Percentiles rank a stretch among this genome's conserved stretches.
Evolutionary conservation across 441 rosid genomes (phyloP).

Genomic region (Pelargonium myrrhifolium): DNA sequence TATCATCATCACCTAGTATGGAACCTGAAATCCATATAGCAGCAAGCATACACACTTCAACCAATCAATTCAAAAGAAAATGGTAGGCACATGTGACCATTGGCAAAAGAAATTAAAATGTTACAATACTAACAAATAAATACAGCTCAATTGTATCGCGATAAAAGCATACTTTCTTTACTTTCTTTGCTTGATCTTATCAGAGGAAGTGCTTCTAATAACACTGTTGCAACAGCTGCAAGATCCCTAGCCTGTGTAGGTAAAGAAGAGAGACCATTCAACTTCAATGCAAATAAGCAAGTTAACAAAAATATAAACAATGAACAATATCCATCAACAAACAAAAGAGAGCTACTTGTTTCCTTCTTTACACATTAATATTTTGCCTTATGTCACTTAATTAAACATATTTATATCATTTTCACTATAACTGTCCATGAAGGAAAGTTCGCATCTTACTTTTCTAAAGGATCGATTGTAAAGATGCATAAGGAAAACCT

Average conservation of each 20-base stretch:
- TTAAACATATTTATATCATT: neutral
- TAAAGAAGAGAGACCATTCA: slow-evolving; percentile 16
- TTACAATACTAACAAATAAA: slow-evolving; percentile 6
- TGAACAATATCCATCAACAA: neutral
- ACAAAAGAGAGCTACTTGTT: neutral
- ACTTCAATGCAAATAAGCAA: slow-evolving; percentile 14
- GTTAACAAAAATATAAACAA: neutral
- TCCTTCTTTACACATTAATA: slow-evolving; percentile 4
- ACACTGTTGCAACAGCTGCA: slow-evolving; percentile 67
- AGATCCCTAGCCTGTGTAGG: slow-evolving; percentile 66
- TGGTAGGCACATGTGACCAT: neutral
- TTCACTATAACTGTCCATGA: neutral
- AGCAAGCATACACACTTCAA: slow-evolving; percentile 15
- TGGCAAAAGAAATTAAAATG: neutral
- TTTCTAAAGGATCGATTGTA: no score
- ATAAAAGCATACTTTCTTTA: slow-evolving; percentile 49
- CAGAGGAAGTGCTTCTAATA: slow-evolving; percentile 76
- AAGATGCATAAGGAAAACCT: no score
- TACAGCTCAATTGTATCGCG: slow-evolving; percentile 4
- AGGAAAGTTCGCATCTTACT: no score
- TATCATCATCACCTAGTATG: slow-evolving; percentile 56
- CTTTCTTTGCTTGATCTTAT: slow-evolving; percentile 44
- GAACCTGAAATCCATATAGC: slow-evolving; percentile 43
- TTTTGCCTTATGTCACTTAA: neutral
- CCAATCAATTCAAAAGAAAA: slow-evolving; percentile 19